Percentiles rank a stretch among this genome's conserved stretches.
Conservation (phyloP, 2,329 filamentous ascomycete genomes). For the Aspergillus japonicus region DNA sequence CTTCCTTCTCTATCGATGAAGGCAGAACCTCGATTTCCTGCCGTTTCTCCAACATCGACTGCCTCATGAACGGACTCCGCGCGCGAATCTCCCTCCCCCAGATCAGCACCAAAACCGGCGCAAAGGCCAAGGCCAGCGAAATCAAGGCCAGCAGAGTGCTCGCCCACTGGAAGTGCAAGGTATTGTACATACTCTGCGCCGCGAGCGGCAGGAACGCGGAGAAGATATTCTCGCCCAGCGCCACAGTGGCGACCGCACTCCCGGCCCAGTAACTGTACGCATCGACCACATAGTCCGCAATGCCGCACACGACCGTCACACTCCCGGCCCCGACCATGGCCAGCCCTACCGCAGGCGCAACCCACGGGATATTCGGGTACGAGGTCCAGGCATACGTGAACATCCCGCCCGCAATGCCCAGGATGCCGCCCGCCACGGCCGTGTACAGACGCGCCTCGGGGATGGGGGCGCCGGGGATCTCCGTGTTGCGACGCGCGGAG, state of each 20-base stretch:
- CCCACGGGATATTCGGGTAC: constrained; percentile 33
- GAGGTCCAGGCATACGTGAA: constrained; percentile 41
- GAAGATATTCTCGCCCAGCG: constrained; percentile 45
- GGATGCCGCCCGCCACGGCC: constrained; percentile 34
- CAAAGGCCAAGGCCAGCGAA: constrained; percentile 33
- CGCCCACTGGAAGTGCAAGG: constrained; percentile 42
- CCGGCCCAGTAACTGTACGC: constrained; percentile 51
- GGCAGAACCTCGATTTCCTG: background rate
- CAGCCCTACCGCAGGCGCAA: constrained; percentile 34
- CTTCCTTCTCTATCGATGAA: background rate
- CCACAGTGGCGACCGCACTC: constrained; percentile 48
- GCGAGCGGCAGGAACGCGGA: constrained; percentile 46
- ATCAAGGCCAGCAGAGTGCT: constrained; percentile 42
- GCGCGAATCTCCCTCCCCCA: constrained; percentile 11
- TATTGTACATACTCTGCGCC: constrained; percentile 37
- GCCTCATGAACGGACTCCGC: constrained; percentile 4
- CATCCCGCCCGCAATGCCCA: constrained; percentile 39
- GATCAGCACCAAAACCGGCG: constrained; percentile 25
- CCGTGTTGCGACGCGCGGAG: constrained; percentile 37
- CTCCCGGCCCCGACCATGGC: constrained; percentile 44
- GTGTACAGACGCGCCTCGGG: constrained; percentile 47
- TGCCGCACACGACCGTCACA: constrained; percentile 46
- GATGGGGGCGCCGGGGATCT: constrained; percentile 42
- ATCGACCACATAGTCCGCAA: constrained; percentile 51
- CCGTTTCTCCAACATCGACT: constrained; percentile 9